Conservation (phyloP, 2,329 filamentous ascomycete species). For the Pleoardoris graminearum region DNA sequence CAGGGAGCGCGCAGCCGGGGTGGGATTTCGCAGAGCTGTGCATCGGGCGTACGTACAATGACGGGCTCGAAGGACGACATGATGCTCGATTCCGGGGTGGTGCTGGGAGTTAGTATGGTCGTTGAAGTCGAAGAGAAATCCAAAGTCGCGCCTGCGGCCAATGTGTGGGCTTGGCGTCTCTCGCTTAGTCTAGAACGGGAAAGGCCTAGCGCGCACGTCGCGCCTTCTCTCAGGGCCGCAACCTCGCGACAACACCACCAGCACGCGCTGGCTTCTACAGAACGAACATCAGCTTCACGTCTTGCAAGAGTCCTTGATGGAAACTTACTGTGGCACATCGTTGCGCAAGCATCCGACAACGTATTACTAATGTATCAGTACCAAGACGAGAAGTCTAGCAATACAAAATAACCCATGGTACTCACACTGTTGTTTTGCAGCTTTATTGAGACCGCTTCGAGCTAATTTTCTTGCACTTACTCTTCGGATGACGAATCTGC, state of each 20-base stretch:
- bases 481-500: no score
- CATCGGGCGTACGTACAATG: constrained; percentile 57
- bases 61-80: constrained; percentile 70
- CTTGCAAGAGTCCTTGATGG: no score
- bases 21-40: constrained; percentile 12
- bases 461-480: no score
- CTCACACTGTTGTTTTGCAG: no score
- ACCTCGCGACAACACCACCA: neutral
- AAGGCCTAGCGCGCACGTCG: constrained; percentile 1
- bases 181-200: neutral
- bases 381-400: no score
- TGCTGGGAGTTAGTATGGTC: constrained; percentile 39
- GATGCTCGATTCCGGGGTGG: constrained; percentile 47
- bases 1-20: constrained; percentile 2
- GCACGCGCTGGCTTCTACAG: neutral
- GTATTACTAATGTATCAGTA: no score
- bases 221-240: neutral
- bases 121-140: constrained; percentile 14
- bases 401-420: no score
- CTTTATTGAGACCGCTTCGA: no score
- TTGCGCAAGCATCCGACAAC: no score
- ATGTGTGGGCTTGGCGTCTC: constrained; percentile 13
- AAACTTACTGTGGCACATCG: no score
- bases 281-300: no score
- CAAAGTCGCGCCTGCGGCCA: neutral